Conservation (phyloP, 768 basidiomycete genomes). For the Lyophyllum atratum region DNA sequence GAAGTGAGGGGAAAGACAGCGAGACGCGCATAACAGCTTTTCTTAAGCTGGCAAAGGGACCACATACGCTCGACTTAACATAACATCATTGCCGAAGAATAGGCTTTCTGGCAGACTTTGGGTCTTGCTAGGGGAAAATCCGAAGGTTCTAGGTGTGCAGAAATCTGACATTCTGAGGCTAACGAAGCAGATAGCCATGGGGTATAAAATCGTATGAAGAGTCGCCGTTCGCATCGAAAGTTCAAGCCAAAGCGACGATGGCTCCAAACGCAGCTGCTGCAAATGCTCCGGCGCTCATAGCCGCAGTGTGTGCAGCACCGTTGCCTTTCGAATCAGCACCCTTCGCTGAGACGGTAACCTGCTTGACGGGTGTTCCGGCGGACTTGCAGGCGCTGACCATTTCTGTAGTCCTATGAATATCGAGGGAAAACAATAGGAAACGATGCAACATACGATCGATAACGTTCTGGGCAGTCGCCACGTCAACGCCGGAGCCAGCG, state of each 20-base stretch:
- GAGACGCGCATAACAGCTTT: too few relatives aligned
- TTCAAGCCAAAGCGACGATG: neutral
- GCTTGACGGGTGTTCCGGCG: conserved; percentile 8
- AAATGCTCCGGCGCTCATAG: neutral
- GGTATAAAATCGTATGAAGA: neutral
- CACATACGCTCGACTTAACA: too few relatives aligned
- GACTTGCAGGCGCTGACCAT: conserved; percentile 1
- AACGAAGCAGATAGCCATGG: neutral
- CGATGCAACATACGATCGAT: conserved; percentile 7
- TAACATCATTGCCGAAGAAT: too few relatives aligned
- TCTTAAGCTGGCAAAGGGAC: too few relatives aligned
- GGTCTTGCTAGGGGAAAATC: too few relatives aligned
- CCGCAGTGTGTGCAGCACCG: neutral
- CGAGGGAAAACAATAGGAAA: neutral
- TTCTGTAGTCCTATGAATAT: neutral
- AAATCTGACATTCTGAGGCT: neutral
- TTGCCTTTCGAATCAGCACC: neutral
- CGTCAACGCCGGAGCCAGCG: conserved; percentile 1
- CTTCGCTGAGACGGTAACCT: conserved; percentile 5
- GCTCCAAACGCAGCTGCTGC: neutral
- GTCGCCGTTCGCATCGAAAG: neutral
- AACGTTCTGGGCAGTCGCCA: conserved; percentile 3
- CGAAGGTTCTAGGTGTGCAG: neutral
- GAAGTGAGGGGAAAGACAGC: too few relatives aligned
- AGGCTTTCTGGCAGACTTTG: too few relatives aligned